Evolutionary conservation across 2,329 filamentous ascomycete genomes (phyloP).

Genomic region (Arthrobotrys pseudoclavata): DNA sequence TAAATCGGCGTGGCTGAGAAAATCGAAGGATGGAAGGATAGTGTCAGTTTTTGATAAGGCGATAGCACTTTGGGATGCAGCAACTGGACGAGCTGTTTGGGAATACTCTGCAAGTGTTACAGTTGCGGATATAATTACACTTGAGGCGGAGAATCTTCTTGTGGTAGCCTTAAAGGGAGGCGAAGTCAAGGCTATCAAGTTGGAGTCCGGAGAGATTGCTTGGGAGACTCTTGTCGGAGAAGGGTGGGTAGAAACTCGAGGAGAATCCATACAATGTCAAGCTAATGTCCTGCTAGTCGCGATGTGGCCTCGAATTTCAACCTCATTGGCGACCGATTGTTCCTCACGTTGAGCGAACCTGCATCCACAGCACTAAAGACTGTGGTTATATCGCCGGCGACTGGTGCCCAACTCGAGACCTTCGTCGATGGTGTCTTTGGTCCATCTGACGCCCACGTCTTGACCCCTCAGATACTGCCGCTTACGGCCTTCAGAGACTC

Average conservation of each 20-base stretch:
- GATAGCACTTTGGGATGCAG: conserved; percentile 85
- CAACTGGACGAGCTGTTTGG: conserved; percentile 85
- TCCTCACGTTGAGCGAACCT: conserved; percentile 44
- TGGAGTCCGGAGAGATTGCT: conserved; percentile 77
- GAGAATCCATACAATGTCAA: not conserved
- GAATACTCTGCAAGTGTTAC: conserved; percentile 73
- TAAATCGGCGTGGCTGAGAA: conserved; percentile 72
- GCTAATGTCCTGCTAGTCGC: conserved; percentile 39
- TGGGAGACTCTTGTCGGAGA: conserved; percentile 83
- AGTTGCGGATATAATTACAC: conserved; percentile 82
- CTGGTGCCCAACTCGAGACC: conserved; percentile 49
- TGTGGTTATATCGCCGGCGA: conserved; percentile 50
- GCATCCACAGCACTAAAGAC: conserved; percentile 36
- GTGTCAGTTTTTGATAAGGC: conserved; percentile 78
- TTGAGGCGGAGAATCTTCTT: conserved; percentile 76
- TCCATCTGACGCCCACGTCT: conserved; percentile 37
- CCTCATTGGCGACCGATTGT: conserved; percentile 33
- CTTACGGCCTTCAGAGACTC: conserved; percentile 44
- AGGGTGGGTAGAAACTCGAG: conserved; percentile 73
- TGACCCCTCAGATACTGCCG: conserved; percentile 46
- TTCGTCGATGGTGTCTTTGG: conserved; percentile 42
- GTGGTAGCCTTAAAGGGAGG: conserved; percentile 77
- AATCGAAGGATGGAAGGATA: conserved; percentile 82
- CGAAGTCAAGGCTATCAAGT: conserved; percentile 79
- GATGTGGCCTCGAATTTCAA: conserved; percentile 55